Evolutionary conservation across 305 asterid genomes (phyloP).

Genomic region (Solanum hybrid): DNA sequence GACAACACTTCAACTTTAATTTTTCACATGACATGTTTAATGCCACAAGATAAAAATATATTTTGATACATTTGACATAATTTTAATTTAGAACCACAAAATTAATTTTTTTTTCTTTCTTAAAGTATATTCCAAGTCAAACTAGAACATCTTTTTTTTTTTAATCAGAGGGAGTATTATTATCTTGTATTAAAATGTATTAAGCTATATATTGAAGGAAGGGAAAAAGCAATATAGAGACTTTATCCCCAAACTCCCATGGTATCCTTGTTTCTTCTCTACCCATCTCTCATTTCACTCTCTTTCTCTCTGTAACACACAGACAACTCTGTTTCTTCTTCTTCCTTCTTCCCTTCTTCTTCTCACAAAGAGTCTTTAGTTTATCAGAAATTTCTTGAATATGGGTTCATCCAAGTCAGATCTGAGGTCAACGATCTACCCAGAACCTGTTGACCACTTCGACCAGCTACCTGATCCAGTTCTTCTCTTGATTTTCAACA

Average conservation of each 20-base stretch:
- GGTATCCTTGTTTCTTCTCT: not conserved
- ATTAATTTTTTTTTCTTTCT: too few species aligned
- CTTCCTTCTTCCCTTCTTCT: constrained; percentile 6
- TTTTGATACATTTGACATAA: too few species aligned
- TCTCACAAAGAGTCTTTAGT: not conserved
- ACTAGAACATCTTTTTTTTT: too few species aligned
- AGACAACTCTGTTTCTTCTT: not conserved
- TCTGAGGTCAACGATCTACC: constrained; percentile 43
- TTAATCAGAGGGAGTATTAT: too few species aligned
- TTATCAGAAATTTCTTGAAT: not conserved
- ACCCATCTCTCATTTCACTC: not conserved
- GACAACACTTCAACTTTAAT: too few species aligned
- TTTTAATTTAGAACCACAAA: too few species aligned
- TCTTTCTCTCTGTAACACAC: not conserved
- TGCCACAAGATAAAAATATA: too few species aligned
- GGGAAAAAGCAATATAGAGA: not conserved
- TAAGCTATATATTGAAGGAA: too few species aligned
- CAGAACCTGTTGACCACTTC: constrained; percentile 64
- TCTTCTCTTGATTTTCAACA: constrained; percentile 63
- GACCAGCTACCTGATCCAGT: constrained; percentile 71
- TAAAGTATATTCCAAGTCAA: too few species aligned
- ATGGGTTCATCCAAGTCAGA: constrained; percentile 48
- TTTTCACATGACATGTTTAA: not conserved
- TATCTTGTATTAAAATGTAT: too few species aligned
- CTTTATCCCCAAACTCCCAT: not conserved